These are phyloP conservation scores for Penicillium coprophilum DNA, from an alignment of 495 filamentous ascomycete genomes.

Conservation along the genomic window DNA sequence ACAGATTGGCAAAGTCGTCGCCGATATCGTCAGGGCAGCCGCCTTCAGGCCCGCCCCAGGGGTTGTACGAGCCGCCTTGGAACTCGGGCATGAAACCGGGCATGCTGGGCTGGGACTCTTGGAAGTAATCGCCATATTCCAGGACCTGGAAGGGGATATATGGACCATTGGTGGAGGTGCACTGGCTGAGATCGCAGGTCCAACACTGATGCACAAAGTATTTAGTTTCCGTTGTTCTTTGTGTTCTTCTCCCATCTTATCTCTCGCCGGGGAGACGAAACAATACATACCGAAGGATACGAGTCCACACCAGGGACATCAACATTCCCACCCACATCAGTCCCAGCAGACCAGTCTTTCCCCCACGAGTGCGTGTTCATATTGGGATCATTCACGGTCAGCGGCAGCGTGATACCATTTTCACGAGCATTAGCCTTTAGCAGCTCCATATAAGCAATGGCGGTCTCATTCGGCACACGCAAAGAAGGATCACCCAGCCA, in stretches of 20 bases:
- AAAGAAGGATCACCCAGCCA: constrained; percentile 42
- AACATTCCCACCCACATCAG: constrained; percentile 53
- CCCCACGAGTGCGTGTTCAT: constrained; percentile 54
- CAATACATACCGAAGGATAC: constrained; percentile 49
- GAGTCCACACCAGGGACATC: constrained; percentile 58
- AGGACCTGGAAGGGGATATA: constrained; percentile 53
- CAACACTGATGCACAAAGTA: constrained; percentile 43
- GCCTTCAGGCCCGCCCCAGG: constrained; percentile 59
- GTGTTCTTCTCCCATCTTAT: not conserved
- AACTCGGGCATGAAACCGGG: constrained; percentile 63
- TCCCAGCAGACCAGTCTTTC: constrained; percentile 51
- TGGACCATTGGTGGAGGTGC: constrained; percentile 54
- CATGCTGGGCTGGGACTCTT: constrained; percentile 49
- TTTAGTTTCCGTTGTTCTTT: not conserved
- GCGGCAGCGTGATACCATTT: constrained; percentile 55
- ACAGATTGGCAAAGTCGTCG: constrained; percentile 58
- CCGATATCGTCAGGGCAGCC: constrained; percentile 47
- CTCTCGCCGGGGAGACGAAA: not conserved
- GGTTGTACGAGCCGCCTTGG: constrained; percentile 63
- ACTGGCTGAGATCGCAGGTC: constrained; percentile 58
- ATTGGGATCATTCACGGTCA: constrained; percentile 57
- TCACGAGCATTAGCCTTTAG: constrained; percentile 48
- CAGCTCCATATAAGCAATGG: constrained; percentile 56
- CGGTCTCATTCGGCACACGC: constrained; percentile 48
- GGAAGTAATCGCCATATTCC: constrained; percentile 58